Percentiles rank a stretch among this genome's conserved stretches.
phyloP scores from a whole-genome alignment of 768 basidiomycete species.

The Filobasidium floriforme region DNA sequence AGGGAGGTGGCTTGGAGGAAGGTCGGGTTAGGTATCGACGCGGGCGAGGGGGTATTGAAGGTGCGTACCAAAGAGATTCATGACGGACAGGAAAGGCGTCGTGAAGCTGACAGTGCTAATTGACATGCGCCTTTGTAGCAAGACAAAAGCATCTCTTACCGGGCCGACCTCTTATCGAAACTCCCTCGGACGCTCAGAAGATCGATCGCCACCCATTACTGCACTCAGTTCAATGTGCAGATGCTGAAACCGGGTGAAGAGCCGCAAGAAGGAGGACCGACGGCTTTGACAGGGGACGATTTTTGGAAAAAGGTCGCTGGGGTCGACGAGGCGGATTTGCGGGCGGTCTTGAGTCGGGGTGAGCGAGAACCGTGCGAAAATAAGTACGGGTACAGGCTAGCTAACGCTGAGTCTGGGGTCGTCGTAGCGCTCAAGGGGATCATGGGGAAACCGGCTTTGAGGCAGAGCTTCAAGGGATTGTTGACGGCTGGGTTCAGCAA shows the following conservation, averaged over 20 bases:
- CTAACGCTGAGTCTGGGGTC: not conserved
- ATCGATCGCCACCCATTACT: constrained; percentile 10
- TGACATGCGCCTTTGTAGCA: constrained; percentile 4
- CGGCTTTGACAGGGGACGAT: constrained; percentile 62
- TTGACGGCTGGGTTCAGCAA: constrained; percentile 73
- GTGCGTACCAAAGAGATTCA: constrained; percentile 11
- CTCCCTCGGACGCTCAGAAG: constrained; percentile 61
- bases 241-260: constrained; percentile 10
- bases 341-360: constrained; percentile 49
- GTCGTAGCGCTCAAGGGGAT: constrained; percentile 47
- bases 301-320: constrained; percentile 69
- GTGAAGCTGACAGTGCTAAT: not conserved
- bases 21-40: constrained; percentile 10
- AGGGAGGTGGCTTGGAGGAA: not conserved
- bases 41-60: constrained; percentile 1
- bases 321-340: constrained; percentile 51
- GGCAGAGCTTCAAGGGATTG: constrained; percentile 78
- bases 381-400: not conserved
- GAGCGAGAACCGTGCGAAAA: constrained; percentile 7
- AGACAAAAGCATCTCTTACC: constrained; percentile 47
- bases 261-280: constrained; percentile 28
- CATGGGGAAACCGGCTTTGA: constrained; percentile 72
- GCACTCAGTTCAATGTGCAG: constrained; percentile 7
- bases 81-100: too few relatives aligned
- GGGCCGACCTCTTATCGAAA: constrained; percentile 67